phyloP scores from a whole-genome alignment of 2,329 filamentous ascomycete species.

The Waltergamsia citrina region DNA sequence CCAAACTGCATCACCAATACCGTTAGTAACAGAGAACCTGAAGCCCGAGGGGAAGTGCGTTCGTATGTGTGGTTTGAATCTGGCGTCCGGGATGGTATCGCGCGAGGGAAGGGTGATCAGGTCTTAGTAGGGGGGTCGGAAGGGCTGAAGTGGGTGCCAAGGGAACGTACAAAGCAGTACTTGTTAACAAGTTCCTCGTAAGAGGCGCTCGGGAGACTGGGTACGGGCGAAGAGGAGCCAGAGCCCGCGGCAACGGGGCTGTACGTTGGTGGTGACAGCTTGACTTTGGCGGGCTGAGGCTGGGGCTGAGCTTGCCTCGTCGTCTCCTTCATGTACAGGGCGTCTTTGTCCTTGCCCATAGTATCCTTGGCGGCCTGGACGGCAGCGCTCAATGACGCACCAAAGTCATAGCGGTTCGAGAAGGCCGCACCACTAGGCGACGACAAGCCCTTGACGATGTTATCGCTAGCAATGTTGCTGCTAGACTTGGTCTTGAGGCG shows the following conservation, averaged over 20 bases:
- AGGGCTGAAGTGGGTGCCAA: slow-evolving; percentile 21
- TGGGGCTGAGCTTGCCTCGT: slow-evolving; percentile 14
- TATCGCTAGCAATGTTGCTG: slow-evolving; percentile 53
- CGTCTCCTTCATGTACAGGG: slow-evolving; percentile 46
- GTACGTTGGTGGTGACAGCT: slow-evolving; percentile 6
- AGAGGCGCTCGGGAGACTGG: slow-evolving; percentile 68
- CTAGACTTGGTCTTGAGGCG: slow-evolving; percentile 64
- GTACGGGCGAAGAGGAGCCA: slow-evolving; percentile 40
- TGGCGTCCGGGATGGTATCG: slow-evolving; percentile 6
- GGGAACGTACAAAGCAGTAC: slow-evolving; percentile 97
- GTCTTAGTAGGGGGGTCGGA: slow-evolving; percentile 8
- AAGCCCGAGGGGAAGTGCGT: slow-evolving; percentile 6
- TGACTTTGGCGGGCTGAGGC: background rate
- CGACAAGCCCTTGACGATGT: slow-evolving; percentile 38
- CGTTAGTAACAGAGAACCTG: no score
- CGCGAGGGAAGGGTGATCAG: slow-evolving; percentile 13
- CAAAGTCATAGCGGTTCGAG: slow-evolving; percentile 91
- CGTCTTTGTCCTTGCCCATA: slow-evolving; percentile 48
- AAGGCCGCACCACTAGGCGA: slow-evolving; percentile 64
- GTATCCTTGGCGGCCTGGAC: slow-evolving; percentile 62
- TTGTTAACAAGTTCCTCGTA: slow-evolving; percentile 97
- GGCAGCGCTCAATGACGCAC: slow-evolving; percentile 78
- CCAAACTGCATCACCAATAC: slow-evolving; percentile 40
- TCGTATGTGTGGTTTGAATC: no score
- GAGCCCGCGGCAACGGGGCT: slow-evolving; percentile 15